Base-by-base conservation (phyloP, 495 filamentous ascomycete genomes). In the Aspergillus campestris region DNA sequence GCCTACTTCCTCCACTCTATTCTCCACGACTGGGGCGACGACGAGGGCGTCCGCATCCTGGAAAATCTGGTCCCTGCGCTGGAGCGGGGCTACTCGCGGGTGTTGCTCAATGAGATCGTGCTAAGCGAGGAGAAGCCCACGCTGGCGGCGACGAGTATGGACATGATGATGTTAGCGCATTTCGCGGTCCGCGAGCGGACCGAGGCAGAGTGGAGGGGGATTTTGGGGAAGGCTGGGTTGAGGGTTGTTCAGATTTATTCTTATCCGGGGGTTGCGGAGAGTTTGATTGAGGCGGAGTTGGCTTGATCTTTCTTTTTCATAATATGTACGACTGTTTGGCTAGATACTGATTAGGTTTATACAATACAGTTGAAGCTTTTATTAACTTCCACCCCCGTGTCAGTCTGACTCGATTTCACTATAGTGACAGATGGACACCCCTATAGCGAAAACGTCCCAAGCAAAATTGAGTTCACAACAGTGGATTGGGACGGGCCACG, bases 201-300 rank as follows among this genome's bases (percentile, higher is more conserved):
- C 4, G 56, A 59, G 49, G 43, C 45, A 1, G 48, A 63, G 8
- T 63, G 57, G 54, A 47, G 39, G 12, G 27, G 15, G 38, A 33
- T 59, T 40, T 53, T 65, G 53, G 77, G 69, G 8, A 69, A 50
- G 45, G 84, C 76, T 60, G 84, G 81, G 52, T 73, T 85, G 55
- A 78, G 69, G 30, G 75, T 87, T 47, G 75, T 79, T 40, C 58
- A 69, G 24, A 69, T 71, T 5, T 14, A 51, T 12, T 53, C 42
- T 1, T 52, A 47, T 38, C 50, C 48, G 0, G 51, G 51, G 10
- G 54, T 47, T 15, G 55, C 53, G 13, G 61, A 61, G 42, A 60
- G 56, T 35, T 47, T 67, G 49, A 61, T 67, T 45, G 61, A 67
- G 43, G 50, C 52, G 3, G 58, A 61, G 39, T 38, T 64, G 18